Conservation (phyloP, 2,329 filamentous ascomycete genomes). For the Teratosphaeria nubilosa region DNA sequence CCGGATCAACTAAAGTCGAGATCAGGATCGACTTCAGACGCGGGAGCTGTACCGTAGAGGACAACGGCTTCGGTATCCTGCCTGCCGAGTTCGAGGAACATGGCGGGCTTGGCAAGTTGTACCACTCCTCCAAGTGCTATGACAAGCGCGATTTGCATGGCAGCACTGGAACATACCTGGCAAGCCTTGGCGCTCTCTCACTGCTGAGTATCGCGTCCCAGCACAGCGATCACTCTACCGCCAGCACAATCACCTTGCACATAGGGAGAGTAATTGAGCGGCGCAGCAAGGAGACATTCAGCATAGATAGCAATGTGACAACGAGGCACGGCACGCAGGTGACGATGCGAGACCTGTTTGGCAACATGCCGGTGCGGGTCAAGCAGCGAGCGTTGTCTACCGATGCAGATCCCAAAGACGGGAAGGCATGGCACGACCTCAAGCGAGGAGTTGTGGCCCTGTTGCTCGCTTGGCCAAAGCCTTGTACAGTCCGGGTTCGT, state of each 20-base stretch:
- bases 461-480: conserved; percentile 57
- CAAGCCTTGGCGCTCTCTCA: conserved; percentile 65
- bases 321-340: conserved; percentile 58
- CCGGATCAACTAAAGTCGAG: conserved; percentile 56
- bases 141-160: conserved; percentile 47
- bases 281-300: neutral
- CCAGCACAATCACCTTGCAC: conserved; percentile 60
- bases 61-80: conserved; percentile 71
- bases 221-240: conserved; percentile 48
- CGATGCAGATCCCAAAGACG: conserved; percentile 42
- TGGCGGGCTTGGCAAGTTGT: conserved; percentile 58
- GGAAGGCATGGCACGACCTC: conserved; percentile 57
- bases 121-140: conserved; percentile 64
- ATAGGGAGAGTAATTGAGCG: conserved; percentile 57
- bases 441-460: conserved; percentile 51
- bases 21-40: conserved; percentile 64
- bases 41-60: conserved; percentile 70
- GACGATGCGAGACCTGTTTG: conserved; percentile 71
- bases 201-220: conserved; percentile 67
- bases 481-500: conserved; percentile 48
- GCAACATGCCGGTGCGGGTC: conserved; percentile 79
- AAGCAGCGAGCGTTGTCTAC: conserved; percentile 58
- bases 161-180: conserved; percentile 62
- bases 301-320: neutral
- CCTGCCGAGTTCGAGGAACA: conserved; percentile 59